Conservation (phyloP, 1,284 basidiomycete species). For the Cryptococcus sp. region DNA sequence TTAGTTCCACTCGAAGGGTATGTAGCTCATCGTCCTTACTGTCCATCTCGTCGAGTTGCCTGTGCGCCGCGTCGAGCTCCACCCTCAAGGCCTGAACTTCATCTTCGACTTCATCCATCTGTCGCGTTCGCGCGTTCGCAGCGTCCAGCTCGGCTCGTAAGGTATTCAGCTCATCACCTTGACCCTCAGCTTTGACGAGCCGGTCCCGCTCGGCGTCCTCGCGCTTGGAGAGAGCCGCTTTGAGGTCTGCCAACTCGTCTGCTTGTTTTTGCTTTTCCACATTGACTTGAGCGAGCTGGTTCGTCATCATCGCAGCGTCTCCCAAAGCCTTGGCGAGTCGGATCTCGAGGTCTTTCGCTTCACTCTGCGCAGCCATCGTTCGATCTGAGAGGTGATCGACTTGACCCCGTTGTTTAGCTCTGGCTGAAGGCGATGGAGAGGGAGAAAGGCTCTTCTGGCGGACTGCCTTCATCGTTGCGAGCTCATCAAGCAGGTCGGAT, state of each 20-base stretch:
- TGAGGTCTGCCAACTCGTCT: slow-evolving; percentile 8
- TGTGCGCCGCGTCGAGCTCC: slow-evolving; percentile 1
- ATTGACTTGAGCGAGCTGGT: slow-evolving; percentile 13
- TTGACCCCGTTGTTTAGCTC: neutral
- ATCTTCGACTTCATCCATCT: slow-evolving; percentile 1
- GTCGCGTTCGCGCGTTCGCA: neutral
- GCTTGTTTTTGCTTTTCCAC: slow-evolving; percentile 4
- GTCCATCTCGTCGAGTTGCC: neutral
- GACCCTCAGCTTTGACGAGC: slow-evolving; percentile 4
- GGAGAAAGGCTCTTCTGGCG: slow-evolving; percentile 9
- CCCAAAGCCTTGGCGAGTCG: slow-evolving; percentile 32
- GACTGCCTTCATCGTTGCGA: slow-evolving; percentile 7
- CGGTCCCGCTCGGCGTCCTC: slow-evolving; percentile 17
- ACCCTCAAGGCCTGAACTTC: neutral
- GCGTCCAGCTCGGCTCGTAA: slow-evolving; percentile 3
- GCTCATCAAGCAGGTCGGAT: slow-evolving; percentile 17
- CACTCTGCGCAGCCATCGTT: slow-evolving; percentile 26
- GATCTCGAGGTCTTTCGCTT: slow-evolving; percentile 38
- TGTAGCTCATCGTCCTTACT: slow-evolving; percentile 8
- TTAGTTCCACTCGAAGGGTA: slow-evolving; percentile 6
- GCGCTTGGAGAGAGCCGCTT: neutral
- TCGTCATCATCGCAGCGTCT: slow-evolving; percentile 19
- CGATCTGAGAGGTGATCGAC: slow-evolving; percentile 13
- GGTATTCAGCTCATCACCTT: slow-evolving; percentile 5
- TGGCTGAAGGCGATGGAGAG: slow-evolving; percentile 12